Conservation (phyloP, 371 early-diverging fungal species). For the Vairimorpha necatrix region DNA sequence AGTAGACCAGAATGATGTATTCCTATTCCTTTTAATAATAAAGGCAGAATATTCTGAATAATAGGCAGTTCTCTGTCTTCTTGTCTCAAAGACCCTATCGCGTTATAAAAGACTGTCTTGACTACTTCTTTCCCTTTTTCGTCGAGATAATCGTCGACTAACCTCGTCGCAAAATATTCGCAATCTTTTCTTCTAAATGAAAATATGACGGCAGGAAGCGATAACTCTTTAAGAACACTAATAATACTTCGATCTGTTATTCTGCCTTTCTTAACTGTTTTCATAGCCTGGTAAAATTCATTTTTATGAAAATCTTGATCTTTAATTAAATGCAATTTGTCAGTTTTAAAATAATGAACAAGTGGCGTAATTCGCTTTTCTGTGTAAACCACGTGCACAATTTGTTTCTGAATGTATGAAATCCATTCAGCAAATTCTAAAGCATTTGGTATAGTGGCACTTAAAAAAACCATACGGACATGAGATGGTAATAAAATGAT, state of each 20-base stretch:
- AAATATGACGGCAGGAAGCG: constrained; percentile 90
- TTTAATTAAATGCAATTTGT: constrained; percentile 48
- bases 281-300: constrained; percentile 80
- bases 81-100: constrained; percentile 75
- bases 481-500: constrained; percentile 83
- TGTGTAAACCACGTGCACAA: constrained; percentile 97
- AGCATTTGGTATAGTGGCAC: constrained; percentile 98
- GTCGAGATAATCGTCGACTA: constrained; percentile 85
- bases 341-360: constrained; percentile 69
- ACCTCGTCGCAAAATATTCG: constrained; percentile 79
- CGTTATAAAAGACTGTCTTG: constrained; percentile 78
- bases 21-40: constrained; percentile 90
- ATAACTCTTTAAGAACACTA: constrained; percentile 51
- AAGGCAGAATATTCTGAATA: constrained; percentile 82
- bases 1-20: constrained; percentile 98
- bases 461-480: constrained; percentile 82
- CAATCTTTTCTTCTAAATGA: constrained; percentile 92
- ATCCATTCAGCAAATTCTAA: constrained; percentile 99
- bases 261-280: constrained; percentile 67
- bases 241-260: constrained; percentile 65
- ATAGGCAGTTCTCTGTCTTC: constrained; percentile 88
- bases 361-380: constrained; percentile 96
- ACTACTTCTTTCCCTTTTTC: constrained; percentile 82
- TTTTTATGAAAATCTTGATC: constrained; percentile 78
- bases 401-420: constrained; percentile 81